Evolutionary conservation across 108 stramenopile genomes (phyloP).

Genomic region (Stephanodiscus minutulus): DNA sequence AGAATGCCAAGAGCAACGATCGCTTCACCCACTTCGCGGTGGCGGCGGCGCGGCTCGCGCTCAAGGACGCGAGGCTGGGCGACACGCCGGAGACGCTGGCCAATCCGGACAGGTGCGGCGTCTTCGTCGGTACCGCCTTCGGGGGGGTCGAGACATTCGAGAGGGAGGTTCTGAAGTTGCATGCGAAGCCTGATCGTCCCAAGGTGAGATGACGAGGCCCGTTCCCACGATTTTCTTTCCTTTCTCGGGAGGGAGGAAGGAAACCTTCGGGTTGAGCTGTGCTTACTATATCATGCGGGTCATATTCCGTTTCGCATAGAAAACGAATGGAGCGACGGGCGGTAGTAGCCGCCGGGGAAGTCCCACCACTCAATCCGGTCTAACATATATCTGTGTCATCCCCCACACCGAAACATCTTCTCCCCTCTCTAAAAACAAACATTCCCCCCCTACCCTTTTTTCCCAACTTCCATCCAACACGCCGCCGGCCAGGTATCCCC

Average conservation of each 20-base stretch:
- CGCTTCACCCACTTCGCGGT: conserved; percentile 96
- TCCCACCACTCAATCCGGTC: too few species aligned
- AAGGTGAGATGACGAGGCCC: too few species aligned
- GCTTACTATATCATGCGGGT: too few species aligned
- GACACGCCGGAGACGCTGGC: conserved; percentile 79
- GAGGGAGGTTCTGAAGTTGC: conserved; percentile 86
- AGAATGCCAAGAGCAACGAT: conserved; percentile 91
- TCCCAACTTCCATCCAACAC: neutral
- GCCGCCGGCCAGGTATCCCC: conserved; percentile 91
- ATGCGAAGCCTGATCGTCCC: conserved; percentile 76
- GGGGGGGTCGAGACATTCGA: conserved; percentile 96
- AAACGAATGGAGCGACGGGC: too few species aligned
- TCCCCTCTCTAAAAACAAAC: too few species aligned
- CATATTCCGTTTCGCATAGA: too few species aligned
- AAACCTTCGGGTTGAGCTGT: too few species aligned
- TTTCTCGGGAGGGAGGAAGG: too few species aligned
- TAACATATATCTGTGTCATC: too few species aligned
- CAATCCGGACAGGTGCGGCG: conserved; percentile 81
- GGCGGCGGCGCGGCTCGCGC: conserved; percentile 84
- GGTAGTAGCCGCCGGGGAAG: too few species aligned
- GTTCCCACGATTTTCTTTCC: too few species aligned
- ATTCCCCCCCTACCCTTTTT: neutral
- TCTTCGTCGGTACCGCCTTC: conserved; percentile 96
- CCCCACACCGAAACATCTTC: neutral
- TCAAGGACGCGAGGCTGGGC: conserved; percentile 85